Evolutionary conservation across 306 rosid genomes (phyloP), one percentile per base, ranked within the genome.

Genomic region (Inga laurina): DNA sequence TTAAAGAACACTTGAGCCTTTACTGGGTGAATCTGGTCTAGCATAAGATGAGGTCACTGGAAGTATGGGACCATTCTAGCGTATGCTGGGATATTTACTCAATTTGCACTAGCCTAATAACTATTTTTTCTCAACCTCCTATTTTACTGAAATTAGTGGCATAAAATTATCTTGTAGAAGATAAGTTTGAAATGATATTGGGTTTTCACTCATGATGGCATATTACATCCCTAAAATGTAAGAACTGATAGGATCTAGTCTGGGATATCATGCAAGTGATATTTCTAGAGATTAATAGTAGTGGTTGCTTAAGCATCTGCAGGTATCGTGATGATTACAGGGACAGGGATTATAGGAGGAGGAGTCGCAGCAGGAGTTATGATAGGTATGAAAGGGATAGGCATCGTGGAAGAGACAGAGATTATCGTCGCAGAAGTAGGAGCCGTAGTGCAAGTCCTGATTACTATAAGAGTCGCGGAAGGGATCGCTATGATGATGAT

Each of bases 371-470:
- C 87, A 85, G 94, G 85, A 92, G 97, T 81, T 77, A 77, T 76
- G 98, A 93, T 39, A 90, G 89, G 87, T 76, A 87, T 73, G 92
- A 90, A 51, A 93, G 88, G 65, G 93, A 91, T 81, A 86, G 91
- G 85, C 75, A 87, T 81, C 89, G 89, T 3, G 88, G 97, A 74
- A 86, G 86, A 85, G 97, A 94, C 51, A 90, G 76, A 74, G 93
- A 89, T 72, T 74, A 75, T 84, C 87, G 80, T 37, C 88, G 83
- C 66, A 85, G 93, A 67, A 93, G 97, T 88, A 87, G 92, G 87
- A 94, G 97, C 90, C 86, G 79, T 7, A 94, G 97, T 87, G 85
- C 82, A 43, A 91, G 94, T 82, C 96, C 93, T 78, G 97, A 85
- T 86, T 86, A 84, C 81, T 71, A 90, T 82, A 93, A 81, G 82